Evolutionary conservation across 805 yeast genomes (phyloP), one percentile per base, ranked within the genome.

Genomic region (Candida methanosorbosa): DNA sequence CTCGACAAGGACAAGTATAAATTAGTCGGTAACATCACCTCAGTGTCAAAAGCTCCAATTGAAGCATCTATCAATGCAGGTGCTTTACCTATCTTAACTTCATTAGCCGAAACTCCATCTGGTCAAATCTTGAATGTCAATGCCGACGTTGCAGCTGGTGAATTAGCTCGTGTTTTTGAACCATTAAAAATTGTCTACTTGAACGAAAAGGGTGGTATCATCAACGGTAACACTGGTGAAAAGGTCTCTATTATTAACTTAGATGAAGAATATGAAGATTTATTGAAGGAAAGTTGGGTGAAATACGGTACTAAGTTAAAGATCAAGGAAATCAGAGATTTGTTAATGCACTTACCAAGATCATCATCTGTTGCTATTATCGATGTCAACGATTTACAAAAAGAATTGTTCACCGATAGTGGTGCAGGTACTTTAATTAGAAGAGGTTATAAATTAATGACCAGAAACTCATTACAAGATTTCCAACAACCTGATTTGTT

Each of bases 131-230:
- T 92, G 57, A 92, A 92, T 50, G 97, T 92, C 40, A 92, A 92
- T 56, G 99, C 99, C 7, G 99, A 92, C 56, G 96, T 92, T 34
- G 98, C 97, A 29, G 99, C 99, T 30, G 94, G 97, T 49, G 97
- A 92, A 62, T 71, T 92, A 45, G 97, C 98, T 18, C 75, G 97
- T 54, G 95, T 85, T 34, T 84, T 92, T 49, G 96, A 92, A 63
- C 99, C 99, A 7, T 75, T 92, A 52, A 92, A 92, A 63, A 90
- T 92, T 43, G 98, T 92, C 29, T 92, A 90, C 58, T 68, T 92
- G 59, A 88, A 87, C 61, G 99, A 92, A 61, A 92, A 92, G 63
- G 99, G 99, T 49, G 99, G 98, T 42, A 81, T 92, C 44, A 76
- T 85, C 51, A 85, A 92, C 54, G 97, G 97, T 38, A 78, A 72